These are phyloP conservation scores for Poa pratensis DNA, from an alignment of 176 grass and related monocot genomes.

Conservation along the genomic window DNA sequence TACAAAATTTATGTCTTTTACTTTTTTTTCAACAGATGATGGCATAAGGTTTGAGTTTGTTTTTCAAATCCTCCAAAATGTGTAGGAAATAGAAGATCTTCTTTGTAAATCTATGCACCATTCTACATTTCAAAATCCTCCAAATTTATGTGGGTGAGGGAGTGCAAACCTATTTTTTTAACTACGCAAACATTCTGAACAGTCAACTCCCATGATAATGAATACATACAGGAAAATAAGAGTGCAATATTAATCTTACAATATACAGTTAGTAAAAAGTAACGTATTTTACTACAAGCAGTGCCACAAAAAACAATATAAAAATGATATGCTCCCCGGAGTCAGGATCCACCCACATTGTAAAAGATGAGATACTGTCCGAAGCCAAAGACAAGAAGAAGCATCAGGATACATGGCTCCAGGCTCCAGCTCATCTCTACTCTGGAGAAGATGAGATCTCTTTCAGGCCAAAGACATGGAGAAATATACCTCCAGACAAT, in stretches of 20 bases:
- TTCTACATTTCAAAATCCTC: constrained; percentile 1
- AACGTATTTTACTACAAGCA: not conserved
- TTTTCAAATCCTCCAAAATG: not conserved
- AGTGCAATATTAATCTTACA: not conserved
- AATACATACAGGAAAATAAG: not conserved
- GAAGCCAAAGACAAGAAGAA: constrained; percentile 37
- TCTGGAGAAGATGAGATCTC: not conserved
- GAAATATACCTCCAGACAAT: constrained; percentile 9
- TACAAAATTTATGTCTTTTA: not conserved
- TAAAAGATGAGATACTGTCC: not conserved
- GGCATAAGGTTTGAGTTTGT: not conserved
- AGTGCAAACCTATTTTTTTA: not conserved
- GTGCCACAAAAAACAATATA: not conserved
- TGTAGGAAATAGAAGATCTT: not conserved
- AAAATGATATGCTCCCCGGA: not conserved
- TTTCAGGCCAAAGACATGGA: constrained; percentile 24
- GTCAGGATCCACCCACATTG: constrained; percentile 1
- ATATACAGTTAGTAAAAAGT: not conserved
- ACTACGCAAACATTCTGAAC: not conserved
- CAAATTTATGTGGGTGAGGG: not conserved
- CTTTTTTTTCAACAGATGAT: not conserved
- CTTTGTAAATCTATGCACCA: not conserved
- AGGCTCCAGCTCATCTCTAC: not conserved
- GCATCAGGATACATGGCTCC: constrained; percentile 6
- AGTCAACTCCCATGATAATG: not conserved